These are phyloP conservation scores for Tardiomyces digboiensis DNA, from an alignment of 1,139 yeast genomes.

Conservation along the genomic window DNA sequence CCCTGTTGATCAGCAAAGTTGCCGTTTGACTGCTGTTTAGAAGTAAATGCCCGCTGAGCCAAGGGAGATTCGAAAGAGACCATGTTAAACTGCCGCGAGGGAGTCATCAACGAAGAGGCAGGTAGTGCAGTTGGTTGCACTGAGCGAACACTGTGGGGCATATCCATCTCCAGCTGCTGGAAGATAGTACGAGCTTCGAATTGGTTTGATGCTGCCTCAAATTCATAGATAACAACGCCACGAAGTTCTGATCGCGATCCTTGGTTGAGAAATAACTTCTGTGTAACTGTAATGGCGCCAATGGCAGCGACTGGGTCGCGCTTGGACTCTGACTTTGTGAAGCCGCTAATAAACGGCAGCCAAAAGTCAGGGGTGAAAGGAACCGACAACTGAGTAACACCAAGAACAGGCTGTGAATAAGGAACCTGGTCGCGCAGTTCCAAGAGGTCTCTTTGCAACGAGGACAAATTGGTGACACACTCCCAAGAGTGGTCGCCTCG, in stretches of 20 bases:
- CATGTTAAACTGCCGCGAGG: background rate
- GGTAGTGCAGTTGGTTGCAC: background rate
- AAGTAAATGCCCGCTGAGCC: background rate
- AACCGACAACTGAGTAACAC: constrained; percentile 21
- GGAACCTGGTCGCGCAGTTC: constrained; percentile 21
- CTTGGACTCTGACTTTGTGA: constrained; percentile 14
- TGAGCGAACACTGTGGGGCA: background rate
- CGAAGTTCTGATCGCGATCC: constrained; percentile 10
- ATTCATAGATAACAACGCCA: constrained; percentile 27
- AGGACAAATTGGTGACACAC: constrained; percentile 22
- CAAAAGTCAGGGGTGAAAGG: constrained; percentile 32
- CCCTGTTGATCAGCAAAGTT: background rate
- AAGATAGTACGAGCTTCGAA: constrained; percentile 21
- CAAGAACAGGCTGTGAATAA: constrained; percentile 17
- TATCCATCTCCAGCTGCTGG: constrained; percentile 2
- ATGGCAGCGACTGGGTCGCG: constrained; percentile 24
- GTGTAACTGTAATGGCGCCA: constrained; percentile 27
- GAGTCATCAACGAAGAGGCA: background rate
- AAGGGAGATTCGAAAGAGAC: no score
- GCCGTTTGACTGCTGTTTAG: background rate
- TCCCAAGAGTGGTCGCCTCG: constrained; percentile 18
- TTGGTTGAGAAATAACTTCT: constrained; percentile 18
- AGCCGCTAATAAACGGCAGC: constrained; percentile 29
- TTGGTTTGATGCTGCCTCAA: constrained; percentile 25
- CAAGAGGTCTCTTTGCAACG: constrained; percentile 25